Conservation (phyloP, 2,329 filamentous ascomycete genomes). For the Ceratocystiopsis sp. region DNA sequence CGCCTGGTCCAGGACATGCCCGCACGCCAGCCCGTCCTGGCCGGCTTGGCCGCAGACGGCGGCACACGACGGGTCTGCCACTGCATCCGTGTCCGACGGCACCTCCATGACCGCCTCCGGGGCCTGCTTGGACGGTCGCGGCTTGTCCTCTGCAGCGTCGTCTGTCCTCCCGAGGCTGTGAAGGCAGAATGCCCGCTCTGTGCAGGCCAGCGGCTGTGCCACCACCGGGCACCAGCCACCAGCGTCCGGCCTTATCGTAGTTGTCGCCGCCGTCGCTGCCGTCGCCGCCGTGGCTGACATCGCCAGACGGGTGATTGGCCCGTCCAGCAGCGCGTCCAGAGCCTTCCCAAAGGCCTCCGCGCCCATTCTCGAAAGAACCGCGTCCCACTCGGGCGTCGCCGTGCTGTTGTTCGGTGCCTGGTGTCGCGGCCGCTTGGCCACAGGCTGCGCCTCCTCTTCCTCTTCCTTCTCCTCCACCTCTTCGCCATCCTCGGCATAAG, state of each 20-base stretch:
- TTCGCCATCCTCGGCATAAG: background rate
- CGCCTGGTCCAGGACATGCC: background rate
- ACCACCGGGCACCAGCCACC: slow-evolving; percentile 4
- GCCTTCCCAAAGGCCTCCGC: no score
- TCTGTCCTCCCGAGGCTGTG: background rate
- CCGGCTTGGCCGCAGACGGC: no score
- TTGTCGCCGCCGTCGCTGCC: background rate
- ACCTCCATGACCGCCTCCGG: background rate
- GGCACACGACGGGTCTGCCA: background rate
- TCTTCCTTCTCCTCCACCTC: background rate
- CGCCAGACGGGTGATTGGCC: background rate
- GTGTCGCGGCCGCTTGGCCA: no score
- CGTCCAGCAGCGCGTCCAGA: background rate
- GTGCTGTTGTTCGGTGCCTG: no score
- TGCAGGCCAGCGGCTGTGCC: slow-evolving; percentile 5
- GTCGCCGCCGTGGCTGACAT: no score
- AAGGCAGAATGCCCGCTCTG: slow-evolving; percentile 3
- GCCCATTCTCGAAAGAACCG: no score
- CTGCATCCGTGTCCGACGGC: no score
- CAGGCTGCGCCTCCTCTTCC: background rate
- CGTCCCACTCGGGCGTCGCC: no score
- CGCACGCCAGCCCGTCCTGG: no score
- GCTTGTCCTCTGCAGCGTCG: background rate
- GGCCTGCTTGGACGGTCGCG: background rate
- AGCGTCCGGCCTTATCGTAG: background rate